These are phyloP conservation scores for Filobasidium wieringae DNA, from an alignment of 768 basidiomycete species.

Conservation along the genomic window DNA sequence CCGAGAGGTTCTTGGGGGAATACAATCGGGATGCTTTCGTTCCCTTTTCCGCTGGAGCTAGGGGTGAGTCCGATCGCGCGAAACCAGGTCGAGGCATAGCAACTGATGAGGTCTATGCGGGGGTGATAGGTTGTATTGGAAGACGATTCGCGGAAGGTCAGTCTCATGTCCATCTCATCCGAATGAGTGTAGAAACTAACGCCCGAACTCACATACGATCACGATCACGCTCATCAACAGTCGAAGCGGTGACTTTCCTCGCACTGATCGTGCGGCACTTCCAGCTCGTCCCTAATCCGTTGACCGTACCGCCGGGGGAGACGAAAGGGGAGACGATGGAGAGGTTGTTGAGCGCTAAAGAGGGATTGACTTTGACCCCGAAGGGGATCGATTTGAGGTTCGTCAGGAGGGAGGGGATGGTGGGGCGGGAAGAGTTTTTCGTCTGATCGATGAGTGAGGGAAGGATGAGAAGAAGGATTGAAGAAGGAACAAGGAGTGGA, in stretches of 20 bases:
- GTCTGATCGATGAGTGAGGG: too few species aligned
- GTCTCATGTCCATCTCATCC: background rate
- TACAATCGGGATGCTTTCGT: conserved; percentile 50
- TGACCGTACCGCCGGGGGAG: conserved; percentile 5
- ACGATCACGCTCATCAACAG: background rate
- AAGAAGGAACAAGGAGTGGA: too few species aligned
- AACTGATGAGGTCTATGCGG: background rate
- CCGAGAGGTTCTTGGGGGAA: conserved; percentile 47
- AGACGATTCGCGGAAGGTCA: conserved; percentile 13
- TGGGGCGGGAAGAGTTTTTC: too few species aligned
- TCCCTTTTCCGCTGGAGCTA: conserved; percentile 39
- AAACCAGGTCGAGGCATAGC: too few species aligned
- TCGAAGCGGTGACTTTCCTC: conserved; percentile 5
- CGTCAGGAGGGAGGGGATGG: conserved; percentile 3
- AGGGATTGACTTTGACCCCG: conserved; percentile 23
- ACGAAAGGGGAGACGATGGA: conserved; percentile 15
- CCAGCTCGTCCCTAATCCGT: background rate
- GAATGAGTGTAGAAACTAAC: too few species aligned
- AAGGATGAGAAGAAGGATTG: too few species aligned
- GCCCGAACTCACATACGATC: background rate
- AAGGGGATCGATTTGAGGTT: conserved; percentile 16
- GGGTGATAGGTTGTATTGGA: conserved; percentile 8
- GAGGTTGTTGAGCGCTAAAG: conserved; percentile 18
- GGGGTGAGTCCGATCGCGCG: conserved; percentile 1
- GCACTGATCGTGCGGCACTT: background rate